Base-by-base conservation (phyloP, 1,139 yeast genomes). In the Lodderomyces elongisporus region DNA sequence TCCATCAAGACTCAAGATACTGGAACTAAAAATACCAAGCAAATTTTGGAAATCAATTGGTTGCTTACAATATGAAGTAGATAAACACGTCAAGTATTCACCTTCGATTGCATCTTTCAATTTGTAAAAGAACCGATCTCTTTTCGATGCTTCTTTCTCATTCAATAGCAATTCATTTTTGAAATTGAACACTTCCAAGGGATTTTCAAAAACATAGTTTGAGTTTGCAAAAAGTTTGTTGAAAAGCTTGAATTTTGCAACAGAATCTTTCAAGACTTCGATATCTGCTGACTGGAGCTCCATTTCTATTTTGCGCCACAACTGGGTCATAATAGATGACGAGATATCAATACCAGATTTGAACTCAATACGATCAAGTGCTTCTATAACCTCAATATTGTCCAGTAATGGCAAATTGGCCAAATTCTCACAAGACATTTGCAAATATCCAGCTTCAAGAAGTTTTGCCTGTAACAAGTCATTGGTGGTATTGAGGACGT, bases 91-190 rank as follows among this genome's bases (percentile, higher is more conserved):
- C 41, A 50, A 66, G 27, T 49, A 60, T 33, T 62, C 66, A 0
- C 69, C 70, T 20, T 44, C 42, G 8, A 67, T 52, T 14, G 53
- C 58, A 34, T 72, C 76, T 37, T 58, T 63, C 3, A 62, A 48
- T 45, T 70, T 73, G 46, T 74, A 72, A 39, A 70, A 70, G 28
- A 58, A 52, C 16, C 52, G 56, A 2, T 60, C 51, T 2, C 46
- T 34, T 40, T 50, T 56, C 3, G 54, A 35, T 13, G 51, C 46
- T 22, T 44, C 53, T 10, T 44, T 36, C 1, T 63, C 41, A 28
- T 61, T 58, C 13, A 25, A 28, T 27, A 65, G 49, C 14, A 61
- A 35, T 4, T 36, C 28, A 3, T 32, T 27, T 10, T 24, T 24
- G 28, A 30, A 18, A 24, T 50, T 43, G 36, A 62, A 51, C n/a